Base-by-base conservation (phyloP, 2,329 filamentous ascomycete genomes). In the Alternaria hordeiaustralica region DNA sequence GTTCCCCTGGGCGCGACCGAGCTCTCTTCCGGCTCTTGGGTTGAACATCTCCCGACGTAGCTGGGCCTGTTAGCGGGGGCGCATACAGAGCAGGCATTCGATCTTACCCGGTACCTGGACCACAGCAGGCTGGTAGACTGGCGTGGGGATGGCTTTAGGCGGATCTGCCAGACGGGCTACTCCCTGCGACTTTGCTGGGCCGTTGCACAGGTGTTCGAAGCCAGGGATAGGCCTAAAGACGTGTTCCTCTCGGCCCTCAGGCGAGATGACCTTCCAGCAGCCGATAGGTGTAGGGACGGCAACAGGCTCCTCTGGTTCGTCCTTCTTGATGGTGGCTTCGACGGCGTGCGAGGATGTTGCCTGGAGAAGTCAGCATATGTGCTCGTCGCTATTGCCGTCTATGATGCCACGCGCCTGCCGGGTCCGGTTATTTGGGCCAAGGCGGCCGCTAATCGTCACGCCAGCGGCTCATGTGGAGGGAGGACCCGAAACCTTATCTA, bases 161-260 rank as follows among this genome's bases (percentile, higher is more conserved):
- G 54, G 55, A 21, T 30, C 8, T 11, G 23, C 23, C 28, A 25
- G 23, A 25, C 36, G 5, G 18, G 46, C 6, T 9, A 8, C 11
- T 41, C 51, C 25, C 47, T 60, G 44, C 4, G 49, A 33, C 21
- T 28, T n/a, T 3, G 44, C 58, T 15, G 54, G 33, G 3, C 63
- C 58, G 25, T 55, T 65, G 49, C 73, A 72, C 8, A 75, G 53
- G 26, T 76, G 71, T 46, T 75, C 74, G 36, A 73, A 75, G 36
- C 74, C 74, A 7, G 62, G 58, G 11, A 76, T 63, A 5, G 74
- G 73, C 36, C 58, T 56, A 53, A 70, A 71, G 23, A 70, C 64
- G 36, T 67, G 63, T 41, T 65, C 60, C n/a, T 67, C 68, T 12
- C 69, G 67, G 21, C 72, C 74, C 49, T 73, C 64, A 9, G 69